These are phyloP conservation scores for Stenocarpella maydis DNA, from an alignment of 2,329 filamentous ascomycete genomes.

Conservation along the genomic window DNA sequence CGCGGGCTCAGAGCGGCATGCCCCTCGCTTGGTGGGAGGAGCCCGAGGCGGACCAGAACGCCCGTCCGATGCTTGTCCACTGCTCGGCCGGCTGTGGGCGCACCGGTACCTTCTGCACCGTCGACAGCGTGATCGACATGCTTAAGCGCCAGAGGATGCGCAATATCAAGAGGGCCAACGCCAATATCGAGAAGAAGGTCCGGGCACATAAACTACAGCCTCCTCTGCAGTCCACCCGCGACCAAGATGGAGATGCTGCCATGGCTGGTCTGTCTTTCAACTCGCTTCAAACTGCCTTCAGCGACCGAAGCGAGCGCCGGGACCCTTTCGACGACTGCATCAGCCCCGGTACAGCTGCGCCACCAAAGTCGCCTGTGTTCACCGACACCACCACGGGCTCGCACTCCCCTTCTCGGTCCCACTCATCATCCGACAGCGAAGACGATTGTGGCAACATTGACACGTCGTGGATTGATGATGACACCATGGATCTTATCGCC, in stretches of 20 bases:
- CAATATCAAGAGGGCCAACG: conserved; percentile 37
- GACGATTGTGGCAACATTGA: conserved; percentile 46
- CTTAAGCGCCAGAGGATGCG: conserved; percentile 79
- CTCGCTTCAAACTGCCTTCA: conserved; percentile 7
- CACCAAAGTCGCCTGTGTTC: conserved; percentile 36
- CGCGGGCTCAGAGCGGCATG: conserved; percentile 35
- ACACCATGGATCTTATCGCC: conserved; percentile 80
- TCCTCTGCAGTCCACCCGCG: conserved; percentile 38
- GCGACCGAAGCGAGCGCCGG: background rate
- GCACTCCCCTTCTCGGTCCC: conserved; percentile 19
- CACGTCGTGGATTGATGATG: conserved; percentile 72
- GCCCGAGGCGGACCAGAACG: conserved; percentile 60
- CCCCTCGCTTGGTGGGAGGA: conserved; percentile 63
- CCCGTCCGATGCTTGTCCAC: conserved; percentile 86
- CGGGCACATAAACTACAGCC: conserved; percentile 33
- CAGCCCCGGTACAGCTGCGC: conserved; percentile 33
- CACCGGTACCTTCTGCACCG: conserved; percentile 95
- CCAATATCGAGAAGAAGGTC: conserved; percentile 40
- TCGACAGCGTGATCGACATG: conserved; percentile 96
- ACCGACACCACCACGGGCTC: conserved; percentile 42
- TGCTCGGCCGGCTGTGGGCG: conserved; percentile 96
- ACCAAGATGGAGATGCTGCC: conserved; percentile 55
- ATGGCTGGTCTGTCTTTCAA: conserved; percentile 46
- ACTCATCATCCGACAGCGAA: conserved; percentile 31
- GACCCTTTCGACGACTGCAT: conserved; percentile 32